Conservation (phyloP, 805 yeast species). For the Hanseniaspora thailandica region DNA sequence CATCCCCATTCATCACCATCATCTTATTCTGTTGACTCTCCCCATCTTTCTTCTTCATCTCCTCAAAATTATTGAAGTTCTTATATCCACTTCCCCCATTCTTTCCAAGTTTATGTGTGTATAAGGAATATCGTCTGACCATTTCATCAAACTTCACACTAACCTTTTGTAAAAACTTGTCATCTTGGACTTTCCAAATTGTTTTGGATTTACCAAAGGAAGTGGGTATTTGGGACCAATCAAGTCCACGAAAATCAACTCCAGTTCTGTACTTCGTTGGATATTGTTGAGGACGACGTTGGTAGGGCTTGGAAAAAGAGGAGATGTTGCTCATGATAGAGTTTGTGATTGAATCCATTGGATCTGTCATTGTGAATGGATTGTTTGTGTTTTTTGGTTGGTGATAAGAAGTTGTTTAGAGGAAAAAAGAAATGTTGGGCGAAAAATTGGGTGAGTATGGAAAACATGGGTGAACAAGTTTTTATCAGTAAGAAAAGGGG, state of each 20-base stretch:
- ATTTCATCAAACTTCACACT: conserved; percentile 4
- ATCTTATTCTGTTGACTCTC: not conserved
- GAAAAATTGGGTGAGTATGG: too few relatives aligned
- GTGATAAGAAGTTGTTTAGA: too few relatives aligned
- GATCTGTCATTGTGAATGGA: not conserved
- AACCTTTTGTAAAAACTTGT: not conserved
- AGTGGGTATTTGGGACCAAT: not conserved
- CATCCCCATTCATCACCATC: not conserved
- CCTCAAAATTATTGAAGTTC: not conserved
- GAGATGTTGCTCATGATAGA: conserved; percentile 11
- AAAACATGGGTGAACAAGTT: too few relatives aligned
- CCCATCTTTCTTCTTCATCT: not conserved
- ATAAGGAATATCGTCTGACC: conserved; percentile 12
- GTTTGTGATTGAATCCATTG: conserved; percentile 4
- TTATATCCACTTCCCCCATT: not conserved
- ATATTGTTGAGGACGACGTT: not conserved
- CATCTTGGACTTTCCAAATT: not conserved
- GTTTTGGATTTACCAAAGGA: not conserved
- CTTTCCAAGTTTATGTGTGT: conserved; percentile 1
- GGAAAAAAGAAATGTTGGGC: not conserved
- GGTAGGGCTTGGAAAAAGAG: too few relatives aligned
- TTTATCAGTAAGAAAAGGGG: too few relatives aligned
- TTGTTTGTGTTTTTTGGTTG: not conserved
- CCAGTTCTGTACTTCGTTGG: conserved; percentile 11
- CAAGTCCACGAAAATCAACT: not conserved